Evolutionary conservation across 2,329 filamentous ascomycete species (phyloP).

Genomic region (Claviceps sorghi): DNA sequence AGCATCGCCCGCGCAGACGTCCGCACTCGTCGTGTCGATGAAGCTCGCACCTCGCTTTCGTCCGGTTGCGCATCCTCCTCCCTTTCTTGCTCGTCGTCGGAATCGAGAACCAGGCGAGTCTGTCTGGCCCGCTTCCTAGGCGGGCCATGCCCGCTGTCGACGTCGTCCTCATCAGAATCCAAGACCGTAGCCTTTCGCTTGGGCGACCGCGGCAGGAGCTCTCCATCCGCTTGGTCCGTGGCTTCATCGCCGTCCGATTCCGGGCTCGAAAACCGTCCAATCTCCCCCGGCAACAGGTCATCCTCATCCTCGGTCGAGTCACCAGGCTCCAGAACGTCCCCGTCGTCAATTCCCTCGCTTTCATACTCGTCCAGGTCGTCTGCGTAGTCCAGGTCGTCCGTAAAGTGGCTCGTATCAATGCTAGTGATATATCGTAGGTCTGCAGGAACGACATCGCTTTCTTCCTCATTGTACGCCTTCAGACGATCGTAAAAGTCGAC

Average conservation of each 20-base stretch:
- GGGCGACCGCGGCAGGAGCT: constrained; percentile 7
- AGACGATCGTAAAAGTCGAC: constrained; percentile 10
- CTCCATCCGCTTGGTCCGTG: background rate
- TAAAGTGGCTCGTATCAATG: too few species aligned
- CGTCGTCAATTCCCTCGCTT: constrained; percentile 25
- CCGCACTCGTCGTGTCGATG: background rate
- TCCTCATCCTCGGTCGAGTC: constrained; percentile 8
- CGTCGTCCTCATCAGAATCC: constrained; percentile 15
- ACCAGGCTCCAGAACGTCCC: constrained; percentile 13
- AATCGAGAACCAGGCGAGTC: background rate
- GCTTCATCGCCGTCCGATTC: constrained; percentile 6
- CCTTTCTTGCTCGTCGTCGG: constrained; percentile 1
- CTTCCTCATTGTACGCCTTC: background rate
- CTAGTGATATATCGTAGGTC: too few species aligned
- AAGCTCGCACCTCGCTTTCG: background rate
- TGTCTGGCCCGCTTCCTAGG: background rate
- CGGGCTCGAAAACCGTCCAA: constrained; percentile 3
- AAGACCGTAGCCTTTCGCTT: constrained; percentile 16
- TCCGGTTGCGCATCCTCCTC: background rate
- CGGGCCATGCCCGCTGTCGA: constrained; percentile 11
- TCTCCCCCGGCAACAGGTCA: background rate
- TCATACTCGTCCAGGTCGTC: constrained; percentile 20
- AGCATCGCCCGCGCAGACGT: background rate
- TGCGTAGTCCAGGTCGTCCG: constrained; percentile 4
- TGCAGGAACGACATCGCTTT: too few species aligned